phyloP scores from a whole-genome alignment of 2,329 filamentous ascomycete genomes.

The Curvularia sp. region DNA sequence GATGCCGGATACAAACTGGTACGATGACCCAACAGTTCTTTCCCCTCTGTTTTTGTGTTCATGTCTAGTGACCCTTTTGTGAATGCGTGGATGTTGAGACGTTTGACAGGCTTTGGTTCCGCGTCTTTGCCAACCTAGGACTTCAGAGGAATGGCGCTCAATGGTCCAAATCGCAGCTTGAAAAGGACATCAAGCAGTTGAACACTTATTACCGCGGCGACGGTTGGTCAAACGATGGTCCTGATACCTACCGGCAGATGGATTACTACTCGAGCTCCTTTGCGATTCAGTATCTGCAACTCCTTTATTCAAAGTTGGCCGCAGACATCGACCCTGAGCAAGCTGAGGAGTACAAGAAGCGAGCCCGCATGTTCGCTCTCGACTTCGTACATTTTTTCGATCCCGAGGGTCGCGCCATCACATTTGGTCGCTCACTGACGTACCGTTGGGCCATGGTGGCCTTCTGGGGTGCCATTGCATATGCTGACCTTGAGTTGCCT shows the following conservation, averaged over 20 bases:
- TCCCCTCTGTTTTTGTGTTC: not conserved
- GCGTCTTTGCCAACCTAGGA: conserved; percentile 82
- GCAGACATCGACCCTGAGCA: conserved; percentile 69
- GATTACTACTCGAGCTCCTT: conserved; percentile 86
- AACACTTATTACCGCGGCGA: conserved; percentile 83
- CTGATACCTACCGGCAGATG: conserved; percentile 80
- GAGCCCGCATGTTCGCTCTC: conserved; percentile 70
- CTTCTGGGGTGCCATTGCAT: conserved; percentile 80
- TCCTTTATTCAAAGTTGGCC: conserved; percentile 76
- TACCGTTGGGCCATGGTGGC: conserved; percentile 88
- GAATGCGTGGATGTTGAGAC: conserved; percentile 21
- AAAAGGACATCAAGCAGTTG: conserved; percentile 77
- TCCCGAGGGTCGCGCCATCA: conserved; percentile 72
- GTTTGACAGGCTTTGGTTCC: conserved; percentile 75
- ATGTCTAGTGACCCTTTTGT: conserved; percentile 2
- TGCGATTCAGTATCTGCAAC: conserved; percentile 80
- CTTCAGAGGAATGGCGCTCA: conserved; percentile 75
- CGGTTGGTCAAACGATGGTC: conserved; percentile 84
- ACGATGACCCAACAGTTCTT: conserved; percentile 19
- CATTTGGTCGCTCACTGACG: conserved; percentile 78
- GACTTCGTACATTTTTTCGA: conserved; percentile 81
- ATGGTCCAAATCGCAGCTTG: conserved; percentile 72
- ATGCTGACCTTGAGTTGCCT: conserved; percentile 76
- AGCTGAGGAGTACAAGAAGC: conserved; percentile 71
- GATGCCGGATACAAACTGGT: conserved; percentile 70